Conservation (phyloP, 805 yeast genomes). For the Candida corydali region DNA sequence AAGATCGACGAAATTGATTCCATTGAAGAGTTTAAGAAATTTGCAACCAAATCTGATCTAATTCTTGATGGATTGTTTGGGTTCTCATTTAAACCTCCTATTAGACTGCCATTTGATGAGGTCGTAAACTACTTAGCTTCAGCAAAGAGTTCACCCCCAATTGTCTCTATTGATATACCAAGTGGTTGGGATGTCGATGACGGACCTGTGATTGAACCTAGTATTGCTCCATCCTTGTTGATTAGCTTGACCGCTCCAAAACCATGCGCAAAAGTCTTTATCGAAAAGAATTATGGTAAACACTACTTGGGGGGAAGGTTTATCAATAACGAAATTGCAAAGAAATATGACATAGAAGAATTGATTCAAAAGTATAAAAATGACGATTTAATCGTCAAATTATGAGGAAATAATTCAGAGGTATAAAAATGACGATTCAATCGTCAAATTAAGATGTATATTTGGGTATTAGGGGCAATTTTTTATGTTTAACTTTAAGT, state of each 20-base stretch:
- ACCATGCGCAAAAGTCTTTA: slow-evolving; percentile 63
- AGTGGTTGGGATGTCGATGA: slow-evolving; percentile 96
- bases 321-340: slow-evolving; percentile 61
- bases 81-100: slow-evolving; percentile 86
- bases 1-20: slow-evolving; percentile 53
- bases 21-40: slow-evolving; percentile 25
- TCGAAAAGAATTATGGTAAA: slow-evolving; percentile 15
- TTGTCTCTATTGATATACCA: slow-evolving; percentile 85
- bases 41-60: slow-evolving; percentile 21
- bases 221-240: slow-evolving; percentile 60
- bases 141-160: slow-evolving; percentile 44
- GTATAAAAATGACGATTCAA: slow-evolving; percentile 31
- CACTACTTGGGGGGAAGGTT: slow-evolving; percentile 94
- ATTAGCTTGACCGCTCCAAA: slow-evolving; percentile 93
- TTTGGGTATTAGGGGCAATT: slow-evolving; percentile 6
- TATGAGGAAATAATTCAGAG: slow-evolving; percentile 35
- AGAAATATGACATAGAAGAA: slow-evolving; percentile 65
- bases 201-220: slow-evolving; percentile 53
- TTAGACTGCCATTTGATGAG: slow-evolving; percentile 70
- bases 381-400: slow-evolving; percentile 35
- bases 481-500: no score
- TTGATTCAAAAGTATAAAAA: slow-evolving; percentile 24
- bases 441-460: slow-evolving; percentile 27
- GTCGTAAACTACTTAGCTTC: slow-evolving; percentile 22
- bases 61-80: slow-evolving; percentile 85